phyloP scores from a whole-genome alignment of 2,329 filamentous ascomycete species.

The Fusarium lateritium region DNA sequence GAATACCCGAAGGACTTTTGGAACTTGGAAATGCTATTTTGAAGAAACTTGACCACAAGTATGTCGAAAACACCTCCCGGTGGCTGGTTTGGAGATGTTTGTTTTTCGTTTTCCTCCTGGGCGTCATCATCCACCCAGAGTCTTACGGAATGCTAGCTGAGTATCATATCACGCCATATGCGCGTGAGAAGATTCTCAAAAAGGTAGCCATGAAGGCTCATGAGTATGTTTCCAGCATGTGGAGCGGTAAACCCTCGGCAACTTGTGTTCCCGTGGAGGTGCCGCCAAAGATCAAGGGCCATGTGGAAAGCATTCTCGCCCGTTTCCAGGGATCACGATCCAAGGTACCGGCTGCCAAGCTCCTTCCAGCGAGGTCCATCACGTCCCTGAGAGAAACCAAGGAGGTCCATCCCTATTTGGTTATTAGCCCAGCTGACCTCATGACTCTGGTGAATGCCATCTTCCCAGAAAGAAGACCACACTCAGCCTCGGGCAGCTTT shows the following conservation, averaged over 20 bases:
- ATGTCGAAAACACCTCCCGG: slow-evolving; percentile 80
- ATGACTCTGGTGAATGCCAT: slow-evolving; percentile 85
- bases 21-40: slow-evolving; percentile 89
- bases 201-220: slow-evolving; percentile 87
- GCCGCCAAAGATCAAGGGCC: slow-evolving; percentile 73
- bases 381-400: slow-evolving; percentile 82
- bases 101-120: slow-evolving; percentile 88
- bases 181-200: slow-evolving; percentile 83
- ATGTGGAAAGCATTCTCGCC: slow-evolving; percentile 79
- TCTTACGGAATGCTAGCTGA: slow-evolving; percentile 84
- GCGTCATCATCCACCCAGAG: slow-evolving; percentile 91
- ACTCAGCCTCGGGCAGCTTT: slow-evolving; percentile 73
- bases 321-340: slow-evolving; percentile 71
- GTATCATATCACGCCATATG: slow-evolving; percentile 93
- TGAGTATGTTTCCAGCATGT: slow-evolving; percentile 83
- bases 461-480: slow-evolving; percentile 81
- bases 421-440: slow-evolving; percentile 84
- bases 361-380: slow-evolving; percentile 79
- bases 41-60: slow-evolving; percentile 79
- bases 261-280: slow-evolving; percentile 64
- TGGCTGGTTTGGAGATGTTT: slow-evolving; percentile 94
- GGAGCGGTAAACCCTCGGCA: slow-evolving; percentile 75
- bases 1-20: slow-evolving; percentile 88
- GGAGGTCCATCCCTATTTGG: slow-evolving; percentile 84
- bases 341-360: slow-evolving; percentile 66